These are phyloP conservation scores for Rhinocladiella similis DNA, from an alignment of 2,329 filamentous ascomycete genomes.

Conservation along the genomic window DNA sequence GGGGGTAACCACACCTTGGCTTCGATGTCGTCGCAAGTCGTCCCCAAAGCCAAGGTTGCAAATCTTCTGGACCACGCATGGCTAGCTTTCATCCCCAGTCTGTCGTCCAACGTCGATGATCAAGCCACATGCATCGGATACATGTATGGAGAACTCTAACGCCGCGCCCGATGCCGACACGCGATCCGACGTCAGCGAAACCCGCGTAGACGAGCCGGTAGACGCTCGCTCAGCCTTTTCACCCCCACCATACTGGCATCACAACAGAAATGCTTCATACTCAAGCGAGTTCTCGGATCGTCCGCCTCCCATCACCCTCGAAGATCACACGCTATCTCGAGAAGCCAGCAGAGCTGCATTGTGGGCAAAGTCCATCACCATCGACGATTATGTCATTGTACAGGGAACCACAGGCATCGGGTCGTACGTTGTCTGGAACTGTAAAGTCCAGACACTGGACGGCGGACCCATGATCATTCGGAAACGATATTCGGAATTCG, in stretches of 20 bases:
- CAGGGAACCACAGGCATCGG: constrained; percentile 60
- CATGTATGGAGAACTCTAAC: constrained; percentile 19
- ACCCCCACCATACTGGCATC: constrained; percentile 47
- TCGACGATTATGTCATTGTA: constrained; percentile 64
- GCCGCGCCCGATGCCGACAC: constrained; percentile 7
- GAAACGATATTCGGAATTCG: constrained; percentile 87
- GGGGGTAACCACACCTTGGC: no score
- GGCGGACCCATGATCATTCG: constrained; percentile 59
- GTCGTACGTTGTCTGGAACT: constrained; percentile 96
- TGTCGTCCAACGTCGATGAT: background rate
- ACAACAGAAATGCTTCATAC: constrained; percentile 43
- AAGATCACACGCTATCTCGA: constrained; percentile 62
- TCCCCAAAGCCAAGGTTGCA: no score
- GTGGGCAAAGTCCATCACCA: constrained; percentile 63
- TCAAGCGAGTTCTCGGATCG: constrained; percentile 42
- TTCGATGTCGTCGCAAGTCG: no score
- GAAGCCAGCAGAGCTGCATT: constrained; percentile 55
- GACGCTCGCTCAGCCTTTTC: constrained; percentile 2
- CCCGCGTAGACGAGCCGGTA: background rate
- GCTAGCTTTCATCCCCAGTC: background rate
- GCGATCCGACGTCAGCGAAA: constrained; percentile 4
- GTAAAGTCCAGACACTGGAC: constrained; percentile 80
- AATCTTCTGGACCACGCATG: no score
- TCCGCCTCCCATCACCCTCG: constrained; percentile 57
- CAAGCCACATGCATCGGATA: constrained; percentile 5